Conservation (phyloP, 2,329 filamentous ascomycete species). For the Exophiala sp. region DNA sequence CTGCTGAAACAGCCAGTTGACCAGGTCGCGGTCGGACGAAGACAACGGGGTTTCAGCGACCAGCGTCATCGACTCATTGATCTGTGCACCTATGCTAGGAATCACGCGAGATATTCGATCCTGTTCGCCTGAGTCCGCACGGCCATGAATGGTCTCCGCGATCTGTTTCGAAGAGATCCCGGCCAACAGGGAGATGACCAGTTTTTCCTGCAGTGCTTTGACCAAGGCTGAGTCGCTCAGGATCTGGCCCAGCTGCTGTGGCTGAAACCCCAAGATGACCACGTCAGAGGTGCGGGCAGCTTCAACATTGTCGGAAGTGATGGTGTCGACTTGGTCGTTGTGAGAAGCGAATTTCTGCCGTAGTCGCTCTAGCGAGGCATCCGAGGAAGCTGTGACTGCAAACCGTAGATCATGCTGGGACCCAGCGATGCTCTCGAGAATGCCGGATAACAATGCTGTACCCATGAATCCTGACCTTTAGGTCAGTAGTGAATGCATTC, state of each 20-base stretch:
- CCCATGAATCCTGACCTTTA: conserved; percentile 8
- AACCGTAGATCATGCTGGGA: background rate
- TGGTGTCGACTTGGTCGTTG: conserved; percentile 1
- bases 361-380: conserved; percentile 1
- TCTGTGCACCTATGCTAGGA: conserved; percentile 45
- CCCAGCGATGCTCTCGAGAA: background rate
- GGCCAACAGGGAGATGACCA: conserved; percentile 52
- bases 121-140: background rate
- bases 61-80: conserved; percentile 47
- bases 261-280: conserved; percentile 48
- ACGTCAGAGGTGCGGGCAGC: conserved; percentile 34
- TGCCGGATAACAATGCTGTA: conserved; percentile 7
- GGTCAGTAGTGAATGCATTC: background rate
- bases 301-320: conserved; percentile 7
- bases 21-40: conserved; percentile 37
- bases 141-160: conserved; percentile 28
- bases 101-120: conserved; percentile 40
- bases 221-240: conserved; percentile 38
- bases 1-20: conserved; percentile 36
- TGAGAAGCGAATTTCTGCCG: background rate
- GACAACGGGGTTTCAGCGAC: conserved; percentile 47
- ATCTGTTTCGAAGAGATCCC: conserved; percentile 35
- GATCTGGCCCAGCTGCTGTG: conserved; percentile 40
- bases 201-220: conserved; percentile 43
- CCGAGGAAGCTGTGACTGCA: conserved; percentile 4